Conservation (phyloP, 2,329 filamentous ascomycete species). For the Fusarium fracticaudum region DNA sequence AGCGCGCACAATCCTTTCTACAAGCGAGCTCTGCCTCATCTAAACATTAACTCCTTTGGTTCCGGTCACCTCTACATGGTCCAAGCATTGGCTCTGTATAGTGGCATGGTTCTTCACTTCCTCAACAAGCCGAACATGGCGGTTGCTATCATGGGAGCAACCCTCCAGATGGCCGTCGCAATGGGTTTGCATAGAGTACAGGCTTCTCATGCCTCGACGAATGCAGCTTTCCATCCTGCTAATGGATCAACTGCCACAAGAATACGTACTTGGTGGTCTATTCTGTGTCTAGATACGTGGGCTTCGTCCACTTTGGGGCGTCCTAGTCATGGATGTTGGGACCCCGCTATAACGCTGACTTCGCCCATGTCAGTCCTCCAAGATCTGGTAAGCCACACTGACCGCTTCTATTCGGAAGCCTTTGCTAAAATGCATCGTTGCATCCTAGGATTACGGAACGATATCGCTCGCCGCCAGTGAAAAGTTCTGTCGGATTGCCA, state of each 20-base stretch:
- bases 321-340: neutral
- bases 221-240: neutral
- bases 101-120: neutral
- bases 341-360: neutral
- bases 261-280: neutral
- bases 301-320: neutral
- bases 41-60: neutral
- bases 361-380: neutral
- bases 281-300: neutral
- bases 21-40: neutral
- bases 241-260: neutral
- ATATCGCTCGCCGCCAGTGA: neutral
- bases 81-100: neutral
- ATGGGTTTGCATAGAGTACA: neutral
- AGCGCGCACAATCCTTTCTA: neutral
- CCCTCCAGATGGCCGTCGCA: neutral
- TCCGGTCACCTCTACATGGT: neutral
- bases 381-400: neutral
- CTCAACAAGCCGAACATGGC: neutral
- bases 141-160: neutral
- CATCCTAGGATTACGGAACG: neutral
- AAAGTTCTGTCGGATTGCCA: neutral
- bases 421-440: neutral
- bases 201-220: neutral
- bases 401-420: fast-evolving